Evolutionary conservation across 768 basidiomycete genomes (phyloP), one percentile per base, ranked within the genome.

Genomic region (Stropharia rugosoannulata): DNA sequence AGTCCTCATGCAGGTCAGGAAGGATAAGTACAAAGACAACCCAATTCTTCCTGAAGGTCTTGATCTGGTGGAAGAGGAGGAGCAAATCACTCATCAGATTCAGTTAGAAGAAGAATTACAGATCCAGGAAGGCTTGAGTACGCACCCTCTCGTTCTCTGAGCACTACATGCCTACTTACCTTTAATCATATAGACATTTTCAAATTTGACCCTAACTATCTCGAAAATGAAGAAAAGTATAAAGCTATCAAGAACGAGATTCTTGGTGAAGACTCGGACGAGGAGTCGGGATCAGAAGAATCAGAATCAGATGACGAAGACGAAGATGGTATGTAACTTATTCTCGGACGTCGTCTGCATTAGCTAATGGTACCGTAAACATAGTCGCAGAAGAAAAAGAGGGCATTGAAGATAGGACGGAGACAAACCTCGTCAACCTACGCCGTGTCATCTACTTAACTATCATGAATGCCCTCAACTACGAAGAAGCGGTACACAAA

Each of bases 11-110:
- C 97, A 98, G 73, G 93, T 97, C 7, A 81, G 97, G 62, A 98
- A 97, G 77, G 97, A 99, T 78, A 95, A 94, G 73, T 98, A 93
- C 80, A 98, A 98, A 80, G 97, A 98, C 67, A 98, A 99, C 69
- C 95, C 95, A 15, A 85, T 94, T 60, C 70, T 98, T 39, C 87
- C 93, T 2, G 97, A 98, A 65, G 97, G 96, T 0, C 70, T 99
- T 66, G 97, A 99, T 68, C 74, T 99, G 32, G 97, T 99, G 1
- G 95, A 98, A 60, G 96, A 98, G 66, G 97, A 98, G 13, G 97
- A 98, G 62, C 95, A 98, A 66, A 94, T 98, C 50, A 98, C 95
- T 0, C 97, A 99, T 72, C 82, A 91, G 63, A 86, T 98, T 56
- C 85, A 89, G 57, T 73, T 98, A 49, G 95, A 98, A 66, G 95